Base-by-base conservation (phyloP, 1,284 basidiomycete genomes). In the Pseudozyma tsukubaensis region DNA sequence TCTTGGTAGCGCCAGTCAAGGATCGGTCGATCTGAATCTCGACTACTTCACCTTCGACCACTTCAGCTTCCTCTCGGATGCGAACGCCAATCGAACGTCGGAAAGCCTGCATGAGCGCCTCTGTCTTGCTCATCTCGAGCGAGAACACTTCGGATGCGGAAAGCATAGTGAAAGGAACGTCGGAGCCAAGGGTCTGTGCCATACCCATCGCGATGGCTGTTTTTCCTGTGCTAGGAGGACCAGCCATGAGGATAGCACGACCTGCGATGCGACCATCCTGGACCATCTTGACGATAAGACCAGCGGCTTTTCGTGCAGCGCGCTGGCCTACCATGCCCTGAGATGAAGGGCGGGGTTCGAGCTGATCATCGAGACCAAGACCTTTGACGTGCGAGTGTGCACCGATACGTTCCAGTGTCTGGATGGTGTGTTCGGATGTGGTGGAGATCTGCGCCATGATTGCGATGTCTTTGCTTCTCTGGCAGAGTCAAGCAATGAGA, bases 11-110 rank as follows among this genome's bases (percentile, higher is more conserved):
- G 35, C 97, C 97, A 48, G 96, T 98, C 54, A 99, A 87, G 86
- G 94, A 96, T 49, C 96, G 89, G 87, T 99, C 95, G 78, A 99
- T 96, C 85, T 97, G 94, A 78, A 99, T 95, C 86, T 99, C 96
- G 11, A 99, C 94, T 1, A 99, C 94, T 85, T 99, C 97, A 64
- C 97, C 96, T 85, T 97, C 94, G 71, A 99, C 95, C 49, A 98
- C 89, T 85, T 99, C 96, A 3, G 93, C 93, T 87, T 99, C 96
- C 85, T 99, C 96, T 85, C 94, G 96, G 84, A 99, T 98, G 53
- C 95, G 89, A 0, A 99, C 94, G 36, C 96, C 96, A 82, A 98
- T 98, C 79, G 94, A 94, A 78, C 94, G 88, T 79, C 95, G 88
- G 86, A 99, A 94, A 0, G 95, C 94, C 86, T 99, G 96, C 1